phyloP scores from a whole-genome alignment of 2,329 filamentous ascomycete species.

The Paecilomyces niveus region DNA sequence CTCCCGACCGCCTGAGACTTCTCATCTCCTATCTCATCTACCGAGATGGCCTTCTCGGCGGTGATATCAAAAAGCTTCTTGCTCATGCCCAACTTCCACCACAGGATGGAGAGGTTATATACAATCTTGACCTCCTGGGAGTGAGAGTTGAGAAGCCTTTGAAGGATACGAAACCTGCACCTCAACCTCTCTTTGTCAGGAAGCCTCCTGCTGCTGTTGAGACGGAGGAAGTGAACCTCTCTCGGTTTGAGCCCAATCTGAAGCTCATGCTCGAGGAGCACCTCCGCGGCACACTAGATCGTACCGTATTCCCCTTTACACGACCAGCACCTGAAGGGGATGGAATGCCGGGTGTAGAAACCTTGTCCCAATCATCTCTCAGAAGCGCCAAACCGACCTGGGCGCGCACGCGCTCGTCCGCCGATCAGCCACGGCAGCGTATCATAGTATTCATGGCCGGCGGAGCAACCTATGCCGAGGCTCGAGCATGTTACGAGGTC shows the following conservation, averaged over 20 bases:
- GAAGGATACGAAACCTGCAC: conserved; percentile 66
- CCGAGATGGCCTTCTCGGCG: conserved; percentile 72
- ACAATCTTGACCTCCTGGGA: conserved; percentile 73
- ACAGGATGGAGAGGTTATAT: conserved; percentile 64
- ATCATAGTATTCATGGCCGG: conserved; percentile 93
- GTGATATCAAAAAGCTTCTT: conserved; percentile 78
- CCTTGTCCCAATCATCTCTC: conserved; percentile 63
- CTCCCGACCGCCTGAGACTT: conserved; percentile 72
- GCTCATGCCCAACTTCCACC: conserved; percentile 73
- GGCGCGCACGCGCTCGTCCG: conserved; percentile 73
- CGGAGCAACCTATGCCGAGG: conserved; percentile 88
- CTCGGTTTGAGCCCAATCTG: conserved; percentile 73
- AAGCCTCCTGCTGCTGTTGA: conserved; percentile 50
- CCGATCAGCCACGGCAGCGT: conserved; percentile 75
- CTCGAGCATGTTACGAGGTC: conserved; percentile 81
- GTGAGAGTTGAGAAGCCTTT: conserved; percentile 64
- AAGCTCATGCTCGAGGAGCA: conserved; percentile 77
- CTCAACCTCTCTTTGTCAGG: conserved; percentile 62
- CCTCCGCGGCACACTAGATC: conserved; percentile 60
- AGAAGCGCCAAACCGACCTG: conserved; percentile 90
- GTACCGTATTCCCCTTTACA: conserved; percentile 62
- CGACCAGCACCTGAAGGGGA: conserved; percentile 55
- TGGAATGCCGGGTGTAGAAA: conserved; percentile 36
- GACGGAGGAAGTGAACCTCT: conserved; percentile 75
- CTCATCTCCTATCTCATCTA: conserved; percentile 82